These are phyloP conservation scores for Diaporthe sp. DNA, from an alignment of 2,329 filamentous ascomycete species.

Conservation along the genomic window DNA sequence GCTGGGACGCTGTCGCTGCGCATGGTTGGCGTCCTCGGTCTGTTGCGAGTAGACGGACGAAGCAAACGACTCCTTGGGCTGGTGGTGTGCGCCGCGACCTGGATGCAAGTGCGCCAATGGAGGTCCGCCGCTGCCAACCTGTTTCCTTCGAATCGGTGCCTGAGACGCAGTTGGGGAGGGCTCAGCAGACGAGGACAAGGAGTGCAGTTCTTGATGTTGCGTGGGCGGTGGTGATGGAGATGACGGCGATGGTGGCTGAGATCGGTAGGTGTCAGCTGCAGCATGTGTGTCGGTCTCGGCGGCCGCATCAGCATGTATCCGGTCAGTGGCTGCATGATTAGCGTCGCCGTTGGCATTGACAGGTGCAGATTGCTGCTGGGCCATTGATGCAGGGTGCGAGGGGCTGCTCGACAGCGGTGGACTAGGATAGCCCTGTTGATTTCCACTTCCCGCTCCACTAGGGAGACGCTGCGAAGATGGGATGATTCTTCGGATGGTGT, in stretches of 20 bases:
- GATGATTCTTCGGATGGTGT: conserved; percentile 53
- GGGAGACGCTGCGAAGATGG: conserved; percentile 50
- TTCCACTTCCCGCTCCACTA: conserved; percentile 44
- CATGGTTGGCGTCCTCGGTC: conserved; percentile 39
- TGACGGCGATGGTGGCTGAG: background rate
- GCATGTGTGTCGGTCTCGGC: background rate
- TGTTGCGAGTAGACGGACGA: conserved; percentile 51
- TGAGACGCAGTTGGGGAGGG: conserved; percentile 23
- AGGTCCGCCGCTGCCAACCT: conserved; percentile 36
- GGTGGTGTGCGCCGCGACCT: conserved; percentile 40
- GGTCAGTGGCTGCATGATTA: conserved; percentile 14
- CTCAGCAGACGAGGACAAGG: conserved; percentile 13
- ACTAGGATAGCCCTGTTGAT: conserved; percentile 53
- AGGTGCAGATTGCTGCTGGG: conserved; percentile 24
- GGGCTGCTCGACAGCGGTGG: conserved; percentile 54
- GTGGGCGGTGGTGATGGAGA: conserved; percentile 2
- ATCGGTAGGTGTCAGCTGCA: conserved; percentile 13
- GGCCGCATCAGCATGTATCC: background rate
- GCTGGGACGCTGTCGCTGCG: conserved; percentile 12
- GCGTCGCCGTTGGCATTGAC: conserved; percentile 31
- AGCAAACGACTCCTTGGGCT: conserved; percentile 51
- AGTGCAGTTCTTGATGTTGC: background rate
- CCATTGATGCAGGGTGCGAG: conserved; percentile 1
- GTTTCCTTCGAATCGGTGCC: conserved; percentile 41
- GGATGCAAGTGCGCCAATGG: conserved; percentile 9